A percentile compares a stretch with the other conserved stretches of the same genome.
Conservation (phyloP, 2,329 filamentous ascomycete genomes). For the Gnomoniopsis smithogilvyi region DNA sequence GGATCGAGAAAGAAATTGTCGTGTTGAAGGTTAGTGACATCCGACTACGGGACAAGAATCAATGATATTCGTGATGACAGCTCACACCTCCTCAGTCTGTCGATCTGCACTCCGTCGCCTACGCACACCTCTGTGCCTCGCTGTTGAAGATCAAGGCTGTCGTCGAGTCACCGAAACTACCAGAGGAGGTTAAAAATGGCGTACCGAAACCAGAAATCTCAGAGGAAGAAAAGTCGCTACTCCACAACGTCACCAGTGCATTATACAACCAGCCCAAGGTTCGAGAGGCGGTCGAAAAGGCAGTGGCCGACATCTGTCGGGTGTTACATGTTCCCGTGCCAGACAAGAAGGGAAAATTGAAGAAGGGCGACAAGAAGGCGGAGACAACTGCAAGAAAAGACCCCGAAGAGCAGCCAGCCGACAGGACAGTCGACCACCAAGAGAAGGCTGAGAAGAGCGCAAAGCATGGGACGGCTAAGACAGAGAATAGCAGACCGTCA, state of each 20-base stretch:
- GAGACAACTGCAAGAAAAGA: conserved; percentile 27
- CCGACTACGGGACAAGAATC: too few relatives aligned
- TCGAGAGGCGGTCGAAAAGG: conserved; percentile 45
- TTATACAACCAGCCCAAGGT: conserved; percentile 52
- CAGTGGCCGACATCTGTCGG: conserved; percentile 46
- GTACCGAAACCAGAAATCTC: conserved; percentile 48
- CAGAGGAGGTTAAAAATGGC: conserved; percentile 43
- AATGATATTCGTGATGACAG: background rate
- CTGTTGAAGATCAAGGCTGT: conserved; percentile 52
- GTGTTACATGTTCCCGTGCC: conserved; percentile 46
- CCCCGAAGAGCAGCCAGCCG: conserved; percentile 28
- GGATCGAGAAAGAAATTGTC: conserved; percentile 59
- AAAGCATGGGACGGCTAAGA: conserved; percentile 22
- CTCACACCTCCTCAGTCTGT: conserved; percentile 39
- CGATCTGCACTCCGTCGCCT: conserved; percentile 55
- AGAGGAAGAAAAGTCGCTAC: conserved; percentile 46
- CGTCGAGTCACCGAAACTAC: conserved; percentile 47
- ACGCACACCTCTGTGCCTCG: conserved; percentile 52
- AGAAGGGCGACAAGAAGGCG: conserved; percentile 25
- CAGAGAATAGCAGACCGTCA: conserved; percentile 18
- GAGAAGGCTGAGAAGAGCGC: conserved; percentile 21
- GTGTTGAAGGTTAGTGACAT: conserved; percentile 48
- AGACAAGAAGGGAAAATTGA: conserved; percentile 36
- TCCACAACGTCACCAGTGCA: conserved; percentile 59
- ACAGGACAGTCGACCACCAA: conserved; percentile 10